Percentiles rank a stretch among this genome's conserved stretches.
phyloP scores from a whole-genome alignment of 2,329 filamentous ascomycete genomes.

The Apiospora marii region DNA sequence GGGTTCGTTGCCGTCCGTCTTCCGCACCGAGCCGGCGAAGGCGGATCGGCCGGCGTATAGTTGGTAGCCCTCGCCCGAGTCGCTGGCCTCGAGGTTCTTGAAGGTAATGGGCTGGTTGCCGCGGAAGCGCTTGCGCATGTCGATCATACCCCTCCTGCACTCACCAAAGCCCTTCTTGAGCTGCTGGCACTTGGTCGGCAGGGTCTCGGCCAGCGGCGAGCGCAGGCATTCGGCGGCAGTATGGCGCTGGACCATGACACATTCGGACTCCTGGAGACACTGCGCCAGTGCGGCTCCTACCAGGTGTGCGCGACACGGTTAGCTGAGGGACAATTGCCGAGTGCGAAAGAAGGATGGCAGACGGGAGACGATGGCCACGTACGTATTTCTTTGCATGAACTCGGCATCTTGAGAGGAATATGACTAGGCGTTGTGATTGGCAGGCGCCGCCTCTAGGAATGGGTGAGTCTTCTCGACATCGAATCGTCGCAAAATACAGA shows the following conservation, averaged over 20 bases:
- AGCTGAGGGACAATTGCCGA: constrained; percentile 12
- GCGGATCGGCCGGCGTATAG: constrained; percentile 81
- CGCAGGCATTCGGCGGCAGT: constrained; percentile 87
- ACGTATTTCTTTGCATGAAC: constrained; percentile 97
- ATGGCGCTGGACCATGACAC: constrained; percentile 91
- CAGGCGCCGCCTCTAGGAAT: constrained; percentile 13
- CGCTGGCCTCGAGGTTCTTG: constrained; percentile 65
- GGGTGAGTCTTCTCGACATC: background rate
- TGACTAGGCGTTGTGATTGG: background rate
- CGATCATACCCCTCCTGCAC: constrained; percentile 94
- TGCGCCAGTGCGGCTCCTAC: constrained; percentile 88
- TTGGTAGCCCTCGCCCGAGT: constrained; percentile 69
- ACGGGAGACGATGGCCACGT: constrained; percentile 48
- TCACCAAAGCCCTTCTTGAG: constrained; percentile 92
- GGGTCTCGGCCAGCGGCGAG: constrained; percentile 78
- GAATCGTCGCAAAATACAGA: constrained; percentile 1
- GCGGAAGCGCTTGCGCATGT: constrained; percentile 98
- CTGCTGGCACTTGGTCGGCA: constrained; percentile 90
- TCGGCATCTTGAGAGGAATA: constrained; percentile 71
- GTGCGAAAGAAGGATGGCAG: constrained; percentile 20
- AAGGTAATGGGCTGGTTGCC: constrained; percentile 87
- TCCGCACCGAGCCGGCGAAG: constrained; percentile 69
- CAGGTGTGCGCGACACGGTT: constrained; percentile 33
- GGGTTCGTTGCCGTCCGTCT: constrained; percentile 73
- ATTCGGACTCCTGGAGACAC: constrained; percentile 96